phyloP scores from a whole-genome alignment of 257 asterid genomes.

The Lavandula angustifolia region DNA sequence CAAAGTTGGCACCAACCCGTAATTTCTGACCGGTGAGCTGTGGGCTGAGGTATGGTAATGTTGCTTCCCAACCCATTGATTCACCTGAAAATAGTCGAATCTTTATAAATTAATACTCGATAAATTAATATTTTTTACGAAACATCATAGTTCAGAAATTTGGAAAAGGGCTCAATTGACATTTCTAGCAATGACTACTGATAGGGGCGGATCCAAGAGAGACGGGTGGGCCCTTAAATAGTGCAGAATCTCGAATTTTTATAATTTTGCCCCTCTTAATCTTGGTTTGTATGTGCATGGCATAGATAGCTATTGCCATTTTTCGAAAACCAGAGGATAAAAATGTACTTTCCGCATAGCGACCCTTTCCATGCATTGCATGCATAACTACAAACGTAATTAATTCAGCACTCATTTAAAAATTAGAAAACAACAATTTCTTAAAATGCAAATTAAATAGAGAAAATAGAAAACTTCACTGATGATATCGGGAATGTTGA shows the following conservation, averaged over 20 bases:
- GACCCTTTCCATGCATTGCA: slow-evolving; percentile 29
- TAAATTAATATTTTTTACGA: too few species aligned
- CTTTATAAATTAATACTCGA: too few species aligned
- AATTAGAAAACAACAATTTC: background rate
- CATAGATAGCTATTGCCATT: too few species aligned
- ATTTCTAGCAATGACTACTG: too few species aligned
- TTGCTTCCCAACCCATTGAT: slow-evolving; percentile 57
- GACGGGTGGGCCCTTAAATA: too few species aligned
- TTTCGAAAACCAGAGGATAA: background rate
- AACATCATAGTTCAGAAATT: too few species aligned
- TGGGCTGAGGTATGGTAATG: slow-evolving; percentile 72
- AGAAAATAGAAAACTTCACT: slow-evolving; percentile 35
- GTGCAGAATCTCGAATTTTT: too few species aligned
- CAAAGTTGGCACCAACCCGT: slow-evolving; percentile 83
- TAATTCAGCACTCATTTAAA: background rate
- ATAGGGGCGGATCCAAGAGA: too few species aligned
- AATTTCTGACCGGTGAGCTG: slow-evolving; percentile 52
- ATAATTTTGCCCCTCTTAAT: background rate
- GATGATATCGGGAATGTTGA: slow-evolving; percentile 67
- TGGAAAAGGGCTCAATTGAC: too few species aligned
- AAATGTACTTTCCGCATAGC: slow-evolving; percentile 3
- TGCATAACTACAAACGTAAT: background rate
- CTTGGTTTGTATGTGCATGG: background rate
- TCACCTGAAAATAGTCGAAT: slow-evolving; percentile 47
- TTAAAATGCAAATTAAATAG: background rate